phyloP scores from a whole-genome alignment of 2,329 filamentous ascomycete genomes.

The Paramyrothecium sp. region DNA sequence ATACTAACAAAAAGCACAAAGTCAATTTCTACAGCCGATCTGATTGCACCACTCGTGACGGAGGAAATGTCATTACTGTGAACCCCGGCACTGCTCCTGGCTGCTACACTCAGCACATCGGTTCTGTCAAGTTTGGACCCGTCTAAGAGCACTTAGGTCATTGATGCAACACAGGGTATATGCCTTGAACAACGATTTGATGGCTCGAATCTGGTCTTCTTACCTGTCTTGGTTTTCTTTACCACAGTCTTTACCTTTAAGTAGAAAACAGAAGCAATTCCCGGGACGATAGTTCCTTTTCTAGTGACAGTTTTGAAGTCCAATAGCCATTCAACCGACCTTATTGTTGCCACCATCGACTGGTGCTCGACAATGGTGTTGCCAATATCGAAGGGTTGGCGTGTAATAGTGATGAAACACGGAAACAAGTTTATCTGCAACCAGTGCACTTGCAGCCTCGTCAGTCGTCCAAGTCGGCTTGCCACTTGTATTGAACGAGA shows the following conservation, averaged over 20 bases:
- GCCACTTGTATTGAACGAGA: no score
- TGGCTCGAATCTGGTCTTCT: not conserved
- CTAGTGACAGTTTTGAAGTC: no score
- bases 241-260: not conserved
- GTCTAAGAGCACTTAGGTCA: not conserved
- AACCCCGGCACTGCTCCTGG: not conserved
- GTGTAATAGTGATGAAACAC: no score
- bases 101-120: not conserved
- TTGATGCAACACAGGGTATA: not conserved
- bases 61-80: not conserved
- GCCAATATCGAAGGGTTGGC: no score
- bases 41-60: not conserved
- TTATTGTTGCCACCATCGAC: no score
- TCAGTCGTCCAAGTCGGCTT: no score
- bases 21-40: not conserved
- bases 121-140: not conserved
- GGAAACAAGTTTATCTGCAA: no score
- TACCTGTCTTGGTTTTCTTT: not conserved
- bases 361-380: no score
- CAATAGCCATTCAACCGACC: no score
- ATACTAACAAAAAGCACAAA: not conserved
- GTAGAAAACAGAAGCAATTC: not conserved
- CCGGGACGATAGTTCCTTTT: not conserved
- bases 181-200: not conserved
- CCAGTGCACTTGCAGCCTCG: no score